Conservation (phyloP, 331 rosid genomes). For the Pyracantha coccinea region DNA sequence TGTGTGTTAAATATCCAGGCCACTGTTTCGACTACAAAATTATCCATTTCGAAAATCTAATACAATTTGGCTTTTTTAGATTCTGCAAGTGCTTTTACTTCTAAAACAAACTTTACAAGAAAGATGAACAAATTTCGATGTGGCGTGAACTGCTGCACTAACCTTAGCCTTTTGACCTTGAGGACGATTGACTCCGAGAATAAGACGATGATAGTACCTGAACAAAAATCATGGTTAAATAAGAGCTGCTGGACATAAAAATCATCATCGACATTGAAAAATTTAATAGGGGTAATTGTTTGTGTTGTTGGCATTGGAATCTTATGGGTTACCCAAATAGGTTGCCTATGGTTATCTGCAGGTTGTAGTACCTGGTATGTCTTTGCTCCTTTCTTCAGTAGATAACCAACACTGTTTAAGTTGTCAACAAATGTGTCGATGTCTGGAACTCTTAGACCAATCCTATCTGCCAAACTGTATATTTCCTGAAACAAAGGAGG, state of each 20-base stretch:
- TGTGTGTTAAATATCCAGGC: too few relatives aligned
- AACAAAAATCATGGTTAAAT: background rate
- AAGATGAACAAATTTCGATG: background rate
- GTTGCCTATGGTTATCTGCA: too few relatives aligned
- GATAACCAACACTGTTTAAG: constrained; percentile 74
- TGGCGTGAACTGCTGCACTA: background rate
- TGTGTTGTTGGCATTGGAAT: too few relatives aligned
- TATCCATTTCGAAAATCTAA: background rate
- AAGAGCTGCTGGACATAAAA: too few relatives aligned
- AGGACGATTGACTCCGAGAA: constrained; percentile 37
- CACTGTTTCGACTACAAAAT: background rate
- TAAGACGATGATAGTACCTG: constrained; percentile 51
- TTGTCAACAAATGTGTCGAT: constrained; percentile 70
- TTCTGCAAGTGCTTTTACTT: background rate
- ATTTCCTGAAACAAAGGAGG: constrained; percentile 64
- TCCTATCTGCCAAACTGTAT: constrained; percentile 82
- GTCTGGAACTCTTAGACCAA: constrained; percentile 77
- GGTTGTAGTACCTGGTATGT: constrained; percentile 63
- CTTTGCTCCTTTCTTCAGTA: constrained; percentile 85
- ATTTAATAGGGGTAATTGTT: too few relatives aligned
- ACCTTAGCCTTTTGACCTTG: constrained; percentile 27
- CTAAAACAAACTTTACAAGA: background rate
- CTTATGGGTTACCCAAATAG: too few relatives aligned
- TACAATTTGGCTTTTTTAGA: background rate
- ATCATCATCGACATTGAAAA: too few relatives aligned